These are phyloP conservation scores for Tremella mesenterica DNA, from an alignment of 768 basidiomycete species.

Conservation along the genomic window DNA sequence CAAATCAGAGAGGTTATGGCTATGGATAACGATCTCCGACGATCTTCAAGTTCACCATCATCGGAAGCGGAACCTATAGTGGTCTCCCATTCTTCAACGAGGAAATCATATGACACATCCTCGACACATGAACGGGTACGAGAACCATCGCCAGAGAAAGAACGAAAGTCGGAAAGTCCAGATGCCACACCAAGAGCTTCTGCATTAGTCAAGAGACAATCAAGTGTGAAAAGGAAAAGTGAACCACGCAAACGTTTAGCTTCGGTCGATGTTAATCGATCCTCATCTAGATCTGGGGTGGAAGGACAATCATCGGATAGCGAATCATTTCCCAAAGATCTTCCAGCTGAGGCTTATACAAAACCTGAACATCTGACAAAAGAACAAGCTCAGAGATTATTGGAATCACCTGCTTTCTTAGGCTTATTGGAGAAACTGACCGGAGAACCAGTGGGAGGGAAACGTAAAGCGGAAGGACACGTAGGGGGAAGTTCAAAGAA, in stretches of 20 bases:
- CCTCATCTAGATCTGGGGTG: too few relatives aligned
- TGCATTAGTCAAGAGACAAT: background rate
- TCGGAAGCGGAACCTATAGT: background rate
- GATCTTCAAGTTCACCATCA: background rate
- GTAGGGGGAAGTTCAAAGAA: background rate
- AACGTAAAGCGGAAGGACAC: background rate
- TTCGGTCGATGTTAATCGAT: background rate
- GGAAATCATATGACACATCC: too few relatives aligned
- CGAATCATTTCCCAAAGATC: conserved; percentile 19
- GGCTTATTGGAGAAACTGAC: conserved; percentile 29
- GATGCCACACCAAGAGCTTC: background rate
- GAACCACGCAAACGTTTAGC: background rate
- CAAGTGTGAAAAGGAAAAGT: background rate
- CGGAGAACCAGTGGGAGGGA: conserved; percentile 5
- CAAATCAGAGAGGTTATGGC: conserved; percentile 5
- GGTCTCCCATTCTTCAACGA: background rate
- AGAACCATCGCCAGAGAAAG: background rate
- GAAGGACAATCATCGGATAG: background rate
- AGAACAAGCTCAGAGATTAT: conserved; percentile 31
- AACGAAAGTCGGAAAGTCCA: background rate
- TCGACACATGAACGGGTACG: background rate
- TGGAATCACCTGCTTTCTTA: conserved; percentile 31
- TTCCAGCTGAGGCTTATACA: conserved; percentile 26
- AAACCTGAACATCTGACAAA: conserved; percentile 29
- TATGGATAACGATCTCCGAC: conserved; percentile 4